A percentile compares a stretch with the other conserved stretches of the same genome.
Evolutionary conservation across 179 eudicot genomes (phyloP).

Genomic region (Spinacia oleracea): DNA sequence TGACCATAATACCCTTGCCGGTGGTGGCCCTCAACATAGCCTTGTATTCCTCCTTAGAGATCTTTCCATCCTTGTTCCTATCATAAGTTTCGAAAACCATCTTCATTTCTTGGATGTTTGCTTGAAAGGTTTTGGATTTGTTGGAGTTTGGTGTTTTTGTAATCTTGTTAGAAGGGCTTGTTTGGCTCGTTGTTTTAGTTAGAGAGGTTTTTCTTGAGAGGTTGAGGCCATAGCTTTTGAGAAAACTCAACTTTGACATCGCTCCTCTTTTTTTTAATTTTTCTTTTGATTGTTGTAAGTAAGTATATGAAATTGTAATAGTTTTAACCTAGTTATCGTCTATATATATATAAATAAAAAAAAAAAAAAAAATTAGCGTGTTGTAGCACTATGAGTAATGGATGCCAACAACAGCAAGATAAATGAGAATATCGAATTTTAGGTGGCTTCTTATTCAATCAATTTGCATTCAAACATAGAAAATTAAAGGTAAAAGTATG

Average conservation of each 20-base stretch:
- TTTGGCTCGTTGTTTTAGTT: slow-evolving; percentile 9
- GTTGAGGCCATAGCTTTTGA: slow-evolving; percentile 28
- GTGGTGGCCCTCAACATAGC: slow-evolving; percentile 41
- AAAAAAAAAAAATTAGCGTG: no score
- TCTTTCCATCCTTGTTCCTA: slow-evolving; percentile 66
- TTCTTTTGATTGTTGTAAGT: neutral
- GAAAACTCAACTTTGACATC: slow-evolving; percentile 38
- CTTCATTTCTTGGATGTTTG: slow-evolving; percentile 52
- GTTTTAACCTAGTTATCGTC: neutral
- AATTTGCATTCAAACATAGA: neutral
- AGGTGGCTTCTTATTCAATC: neutral
- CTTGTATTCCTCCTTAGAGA: slow-evolving; percentile 65
- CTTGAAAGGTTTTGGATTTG: slow-evolving; percentile 47
- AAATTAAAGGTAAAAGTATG: neutral
- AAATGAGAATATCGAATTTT: neutral
- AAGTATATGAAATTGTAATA: slow-evolving; percentile 15
- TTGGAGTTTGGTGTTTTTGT: slow-evolving; percentile 19
- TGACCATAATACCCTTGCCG: slow-evolving; percentile 35
- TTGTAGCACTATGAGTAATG: slow-evolving; percentile 1
- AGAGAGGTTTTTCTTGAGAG: slow-evolving; percentile 33
- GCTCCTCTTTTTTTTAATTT: neutral
- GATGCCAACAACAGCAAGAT: neutral
- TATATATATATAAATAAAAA: neutral
- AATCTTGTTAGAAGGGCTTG: neutral
- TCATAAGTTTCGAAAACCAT: slow-evolving; percentile 67